Evolutionary conservation across 768 basidiomycete genomes (phyloP), one percentile per base, ranked within the genome.

Genomic region (Pisolithus albus): DNA sequence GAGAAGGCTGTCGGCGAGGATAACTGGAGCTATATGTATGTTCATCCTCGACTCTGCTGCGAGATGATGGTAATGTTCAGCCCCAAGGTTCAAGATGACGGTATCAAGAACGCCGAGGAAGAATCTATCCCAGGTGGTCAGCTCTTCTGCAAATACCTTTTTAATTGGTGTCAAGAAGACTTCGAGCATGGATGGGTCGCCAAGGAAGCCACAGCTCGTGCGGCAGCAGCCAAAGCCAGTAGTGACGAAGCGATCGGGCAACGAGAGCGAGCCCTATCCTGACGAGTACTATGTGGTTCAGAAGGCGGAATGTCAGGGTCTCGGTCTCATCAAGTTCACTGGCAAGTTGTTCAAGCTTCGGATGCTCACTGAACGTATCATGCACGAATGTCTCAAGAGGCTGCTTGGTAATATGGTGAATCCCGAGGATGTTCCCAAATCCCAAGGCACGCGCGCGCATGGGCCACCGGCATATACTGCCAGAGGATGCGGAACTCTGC

Each of bases 371-470:
- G 92, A 93, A 73, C 86, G 91, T 59, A 95, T 97, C 72, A 99
- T 98, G 90, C 89, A 93, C 75, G 89, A 93, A 70, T 99, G 95
- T 76, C 84, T 98, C 65, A 91, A 92, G 80, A 94, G 94, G 72
- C 79, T 97, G 10, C 76, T 98, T 13, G 81, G 86, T 50, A 97
- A 98, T 64, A 86, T 95, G 52, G 85, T 92, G 58, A 88, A 91
- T 61, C 95, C 94, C 0, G 93, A 96, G 64, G 95, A 99, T 61
- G 86, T 83, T 7, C 70, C 68, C 23, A 92, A 91, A 73, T 7
- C 70, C 68, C 23, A 92, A 91, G 73, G 85, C 90, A 24, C 81
- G 79, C 44, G 84, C 83, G 15, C 87, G 91, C 61, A 88, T 98
- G 82, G 85, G 88, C 59, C 61, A 88, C 97, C 82, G 85, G 88